Conservation (phyloP, 1,284 basidiomycete species). For the Apiotrichum veenhuisii region DNA sequence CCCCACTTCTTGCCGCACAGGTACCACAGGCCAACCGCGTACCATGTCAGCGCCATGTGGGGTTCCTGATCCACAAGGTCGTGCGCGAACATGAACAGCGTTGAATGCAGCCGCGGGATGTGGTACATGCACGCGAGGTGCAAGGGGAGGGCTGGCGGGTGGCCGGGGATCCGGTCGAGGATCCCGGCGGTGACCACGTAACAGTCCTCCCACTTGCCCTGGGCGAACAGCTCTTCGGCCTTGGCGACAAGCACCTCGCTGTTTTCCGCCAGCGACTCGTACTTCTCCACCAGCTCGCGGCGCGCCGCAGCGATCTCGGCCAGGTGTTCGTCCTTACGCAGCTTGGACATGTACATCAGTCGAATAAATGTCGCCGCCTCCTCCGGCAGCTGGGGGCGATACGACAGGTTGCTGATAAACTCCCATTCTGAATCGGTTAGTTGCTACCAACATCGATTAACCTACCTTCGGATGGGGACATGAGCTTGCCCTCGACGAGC, state of each 20-base stretch:
- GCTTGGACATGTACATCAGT: conserved; percentile 82
- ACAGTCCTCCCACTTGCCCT: conserved; percentile 91
- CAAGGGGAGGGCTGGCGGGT: conserved; percentile 80
- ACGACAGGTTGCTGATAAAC: conserved; percentile 81
- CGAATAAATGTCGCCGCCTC: conserved; percentile 86
- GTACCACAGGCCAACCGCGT: conserved; percentile 98
- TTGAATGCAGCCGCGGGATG: conserved; percentile 80
- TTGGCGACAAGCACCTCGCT: conserved; percentile 87
- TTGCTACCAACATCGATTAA: background rate
- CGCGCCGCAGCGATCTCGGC: conserved; percentile 74
- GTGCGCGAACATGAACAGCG: conserved; percentile 92
- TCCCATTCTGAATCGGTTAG: conserved; percentile 74
- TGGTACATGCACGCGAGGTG: conserved; percentile 98
- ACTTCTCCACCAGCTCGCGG: conserved; percentile 69
- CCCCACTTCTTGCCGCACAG: conserved; percentile 77
- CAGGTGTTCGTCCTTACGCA: conserved; percentile 84
- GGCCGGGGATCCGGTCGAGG: conserved; percentile 70
- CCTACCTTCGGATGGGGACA: conserved; percentile 83
- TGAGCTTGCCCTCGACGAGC: conserved; percentile 86
- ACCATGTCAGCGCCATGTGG: conserved; percentile 90
- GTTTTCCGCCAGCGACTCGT: conserved; percentile 70
- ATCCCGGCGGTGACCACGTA: conserved; percentile 85
- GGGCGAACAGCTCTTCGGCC: conserved; percentile 83
- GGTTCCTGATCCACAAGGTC: conserved; percentile 91
- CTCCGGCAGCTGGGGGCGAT: conserved; percentile 66